Base-by-base conservation (phyloP, 2,329 filamentous ascomycete species). In the Verticillium klebahnii region DNA sequence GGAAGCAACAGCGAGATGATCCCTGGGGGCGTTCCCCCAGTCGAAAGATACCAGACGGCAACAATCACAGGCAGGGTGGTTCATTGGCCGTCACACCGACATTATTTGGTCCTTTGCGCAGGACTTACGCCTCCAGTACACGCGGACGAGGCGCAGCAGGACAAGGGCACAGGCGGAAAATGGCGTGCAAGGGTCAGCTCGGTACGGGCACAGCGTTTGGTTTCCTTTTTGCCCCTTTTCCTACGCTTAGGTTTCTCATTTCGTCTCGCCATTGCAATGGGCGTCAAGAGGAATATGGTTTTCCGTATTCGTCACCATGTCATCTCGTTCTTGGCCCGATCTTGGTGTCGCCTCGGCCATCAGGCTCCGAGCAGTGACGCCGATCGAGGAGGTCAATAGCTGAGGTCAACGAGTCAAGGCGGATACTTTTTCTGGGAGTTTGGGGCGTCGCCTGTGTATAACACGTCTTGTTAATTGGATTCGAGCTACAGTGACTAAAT, bases 151-250 rank as follows among this genome's bases (percentile, higher is more conserved):
- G 45, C 45, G 45, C 45, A 52, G 45, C 45, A 52, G 45, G 45
- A 52, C n/a, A 52, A 52, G 45, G 45, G n/a, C 45, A 23, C 19
- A 52, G 45, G 45, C 45, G 19, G 45, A 52, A 52, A 52, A 52
- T 52, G 45, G 45, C 45, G 45, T 23, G 45, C 37, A 52, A 52
- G 45, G 45, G 19, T 52, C 19, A 19, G 45, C 45, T 52, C 45
- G 45, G 45, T 52, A 52, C 12, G 45, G 45, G 45, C 45, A 19
- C 9, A 52, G 45, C 45, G 45, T 52, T 52, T 52, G n/a, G 19
- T 23, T 52, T 52, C 19, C 45, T 34, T 52, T 64, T 61, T 57
- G 57, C 62, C 39, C 17, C 60, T 50, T 64, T 62, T 25, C n/a
- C 25, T 34, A 39, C 54, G 17, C 60, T 15, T 56, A 11, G 5